Base-by-base conservation (phyloP, 2,329 filamentous ascomycete species). In the Tolypocladium endophyticum region DNA sequence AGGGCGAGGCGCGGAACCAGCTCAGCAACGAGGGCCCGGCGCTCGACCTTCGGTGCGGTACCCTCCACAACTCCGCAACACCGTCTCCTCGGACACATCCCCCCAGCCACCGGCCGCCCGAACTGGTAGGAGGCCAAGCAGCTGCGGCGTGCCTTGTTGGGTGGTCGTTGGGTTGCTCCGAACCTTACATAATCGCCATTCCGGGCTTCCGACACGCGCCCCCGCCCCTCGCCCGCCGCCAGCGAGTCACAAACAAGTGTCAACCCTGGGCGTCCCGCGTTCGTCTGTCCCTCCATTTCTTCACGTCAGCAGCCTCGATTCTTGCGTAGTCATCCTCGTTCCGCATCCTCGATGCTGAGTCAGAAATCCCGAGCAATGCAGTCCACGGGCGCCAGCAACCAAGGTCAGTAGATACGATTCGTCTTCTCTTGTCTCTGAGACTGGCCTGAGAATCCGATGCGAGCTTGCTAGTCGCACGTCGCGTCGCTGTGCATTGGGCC, bases 231-330 rank as follows among this genome's bases (percentile, higher is more conserved):
- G 50, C 50, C 4, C 8, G 18, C 47, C 43, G 3, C 28, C 45
- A 50, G 45, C 45, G 45, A 50, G 45, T 50, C 45, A 30, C 45
- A 50, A 50, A 33, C 50, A 53, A 53, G 50, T 53, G 47, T 53
- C 30, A 18, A 53, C 50, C 47, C 53, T 38, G 45, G 25, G 52
- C 43, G 25, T 41, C 59, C 57, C n/a, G 16, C 57, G 41, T 36
- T 12, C 52, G 57, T 56, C 25, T 43, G n/a, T 36, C 50, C 53
- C 60, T 60, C 61, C 62, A 58, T 59, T 62, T 55, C 58, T 62
- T 64, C 64, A 65, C 59, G 64, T 65, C 64, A 65, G 64, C 64
- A 65, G 55, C 56, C 59, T 61, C 60, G 58, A 59, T 58, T 61
- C 61, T 63, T 61, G 62, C 63, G 63, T 64, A 64, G 58, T 62